These are phyloP conservation scores for Septoria linicola DNA, from an alignment of 2,329 filamentous ascomycete species.

Conservation along the genomic window DNA sequence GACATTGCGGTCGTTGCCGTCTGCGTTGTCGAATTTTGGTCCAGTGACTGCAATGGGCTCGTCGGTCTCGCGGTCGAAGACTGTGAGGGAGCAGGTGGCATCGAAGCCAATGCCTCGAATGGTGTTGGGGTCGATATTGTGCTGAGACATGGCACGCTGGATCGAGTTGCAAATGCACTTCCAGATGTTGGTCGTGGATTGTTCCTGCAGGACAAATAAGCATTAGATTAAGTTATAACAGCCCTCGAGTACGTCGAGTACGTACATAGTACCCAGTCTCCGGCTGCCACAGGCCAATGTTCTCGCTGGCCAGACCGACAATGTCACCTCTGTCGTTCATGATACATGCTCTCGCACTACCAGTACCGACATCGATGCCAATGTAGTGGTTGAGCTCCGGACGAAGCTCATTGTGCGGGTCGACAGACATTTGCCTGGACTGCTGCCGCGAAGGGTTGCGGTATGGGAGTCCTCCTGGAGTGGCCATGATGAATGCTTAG, in stretches of 20 bases:
- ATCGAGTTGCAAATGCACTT: constrained; percentile 88
- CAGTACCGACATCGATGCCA: constrained; percentile 94
- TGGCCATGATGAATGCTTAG: constrained; percentile 11
- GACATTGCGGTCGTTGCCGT: constrained; percentile 85
- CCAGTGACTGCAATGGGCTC: constrained; percentile 89
- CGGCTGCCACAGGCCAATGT: constrained; percentile 55
- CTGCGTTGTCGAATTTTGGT: constrained; percentile 73
- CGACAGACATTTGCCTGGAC: constrained; percentile 50
- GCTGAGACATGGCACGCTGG: constrained; percentile 75
- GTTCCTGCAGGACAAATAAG: constrained; percentile 60
- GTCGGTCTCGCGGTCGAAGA: constrained; percentile 85
- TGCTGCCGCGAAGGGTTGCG: constrained; percentile 39
- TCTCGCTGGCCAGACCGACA: constrained; percentile 56
- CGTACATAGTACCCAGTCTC: constrained; percentile 56
- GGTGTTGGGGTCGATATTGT: constrained; percentile 70
- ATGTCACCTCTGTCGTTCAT: constrained; percentile 92
- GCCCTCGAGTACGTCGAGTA: neutral
- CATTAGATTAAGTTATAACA: neutral
- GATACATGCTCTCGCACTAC: constrained; percentile 91
- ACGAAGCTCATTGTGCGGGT: constrained; percentile 57
- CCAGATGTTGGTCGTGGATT: constrained; percentile 98
- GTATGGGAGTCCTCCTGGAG: constrained; percentile 31
- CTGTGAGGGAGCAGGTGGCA: constrained; percentile 93
- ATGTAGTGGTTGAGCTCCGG: constrained; percentile 64
- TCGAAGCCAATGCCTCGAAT: constrained; percentile 95